Percentiles rank a stretch among this genome's conserved stretches.
Conservation (phyloP, 2,329 filamentous ascomycete species). For the Ceratocystis destructans region DNA sequence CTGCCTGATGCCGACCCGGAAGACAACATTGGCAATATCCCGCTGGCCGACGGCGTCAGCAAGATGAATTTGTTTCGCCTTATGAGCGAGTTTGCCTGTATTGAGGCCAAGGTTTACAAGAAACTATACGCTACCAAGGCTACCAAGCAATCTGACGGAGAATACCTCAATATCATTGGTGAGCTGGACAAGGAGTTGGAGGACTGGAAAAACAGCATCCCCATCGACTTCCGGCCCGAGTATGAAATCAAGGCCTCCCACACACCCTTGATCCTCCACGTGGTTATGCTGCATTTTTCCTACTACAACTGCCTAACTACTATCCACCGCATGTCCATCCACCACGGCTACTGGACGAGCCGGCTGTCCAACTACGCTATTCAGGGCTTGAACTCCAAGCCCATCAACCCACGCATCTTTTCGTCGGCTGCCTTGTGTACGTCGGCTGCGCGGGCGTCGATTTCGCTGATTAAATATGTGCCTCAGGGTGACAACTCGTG, state of each 20-base stretch:
- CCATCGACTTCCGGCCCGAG: conserved; percentile 91
- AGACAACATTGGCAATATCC: conserved; percentile 91
- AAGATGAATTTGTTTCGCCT: conserved; percentile 92
- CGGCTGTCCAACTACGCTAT: conserved; percentile 89
- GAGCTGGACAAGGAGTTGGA: conserved; percentile 83
- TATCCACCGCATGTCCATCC: conserved; percentile 95
- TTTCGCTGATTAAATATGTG: conserved; percentile 88
- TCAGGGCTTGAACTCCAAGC: conserved; percentile 78
- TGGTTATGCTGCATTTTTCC: conserved; percentile 87
- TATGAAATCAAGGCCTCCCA: conserved; percentile 89
- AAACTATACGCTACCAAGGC: conserved; percentile 85
- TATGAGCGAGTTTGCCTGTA: conserved; percentile 81
- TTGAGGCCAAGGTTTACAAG: conserved; percentile 90
- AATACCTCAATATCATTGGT: conserved; percentile 87
- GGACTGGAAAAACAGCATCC: conserved; percentile 92
- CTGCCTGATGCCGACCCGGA: conserved; percentile 78
- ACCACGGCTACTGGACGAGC: conserved; percentile 97
- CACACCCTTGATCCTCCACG: conserved; percentile 82
- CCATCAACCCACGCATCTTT: conserved; percentile 86
- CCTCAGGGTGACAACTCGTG: conserved; percentile 89
- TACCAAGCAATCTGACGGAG: conserved; percentile 79
- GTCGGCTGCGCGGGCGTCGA: conserved; percentile 80
- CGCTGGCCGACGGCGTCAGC: conserved; percentile 71
- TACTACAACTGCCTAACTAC: conserved; percentile 98
- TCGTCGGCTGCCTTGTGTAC: conserved; percentile 87